Evolutionary conservation across 306 rosid genomes (phyloP), one percentile per base, ranked within the genome.

Genomic region (Gastrolobium bilobum): DNA sequence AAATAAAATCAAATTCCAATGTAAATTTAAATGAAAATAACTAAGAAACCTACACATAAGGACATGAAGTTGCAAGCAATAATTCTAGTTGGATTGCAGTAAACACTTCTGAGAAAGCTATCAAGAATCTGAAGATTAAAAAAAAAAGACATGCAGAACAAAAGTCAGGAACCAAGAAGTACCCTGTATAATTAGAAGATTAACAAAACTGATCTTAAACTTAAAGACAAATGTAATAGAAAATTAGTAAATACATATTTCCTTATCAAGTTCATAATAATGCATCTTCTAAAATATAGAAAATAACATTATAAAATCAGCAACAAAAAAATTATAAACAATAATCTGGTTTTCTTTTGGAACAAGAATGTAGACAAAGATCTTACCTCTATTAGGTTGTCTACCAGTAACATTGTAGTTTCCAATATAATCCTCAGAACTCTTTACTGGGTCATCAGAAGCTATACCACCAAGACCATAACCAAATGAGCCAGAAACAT

Each of bases 361-460:
- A 79, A 81, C 14, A 70, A 47, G 62, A 44, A 51, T 71, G 61
- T 66, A 86, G 77, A 65, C 59, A 71, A 78, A 75, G 70, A 78
- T 71, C 79, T 87, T 89, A 96, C 99, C 99, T 93, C 97, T 93
- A 91, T 86, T 93, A 83, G 98, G 67, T 62, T 93, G 97, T 80
- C 98, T 91, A 88, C 87, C 88, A 48, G 93, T 79, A 82, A 90
- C 94, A 81, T 75, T 89, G 91, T 90, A 96, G 87, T 82, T 84
- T 77, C 96, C 98, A 53, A 96, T 87, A 85, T 86, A 93, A 51
- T 87, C 94, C 90, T 89, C 96, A 26, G 99, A 91, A 83, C 78
- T 86, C 76, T 87, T 89, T 61, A 87, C 87, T 2, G 89, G 81
- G 76, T 87, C 88, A 71, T 89, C 97, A 29, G 97, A 88, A 81